phyloP scores from a whole-genome alignment of 345 rosid species.

The Acer campestre region DNA sequence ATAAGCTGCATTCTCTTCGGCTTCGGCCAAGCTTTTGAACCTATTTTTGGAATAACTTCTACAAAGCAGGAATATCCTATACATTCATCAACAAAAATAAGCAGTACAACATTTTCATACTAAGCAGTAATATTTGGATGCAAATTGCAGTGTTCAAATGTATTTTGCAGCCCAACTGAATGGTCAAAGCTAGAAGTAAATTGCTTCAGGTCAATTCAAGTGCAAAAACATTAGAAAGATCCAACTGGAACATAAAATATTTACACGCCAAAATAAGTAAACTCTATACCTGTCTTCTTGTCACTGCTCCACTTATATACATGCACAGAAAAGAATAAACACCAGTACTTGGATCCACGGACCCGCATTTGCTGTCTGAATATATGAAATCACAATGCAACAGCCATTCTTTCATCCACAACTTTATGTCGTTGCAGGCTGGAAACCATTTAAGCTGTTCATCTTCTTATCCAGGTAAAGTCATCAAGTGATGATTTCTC shows the following conservation, averaged over 20 bases:
- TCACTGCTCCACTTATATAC: constrained; percentile 4
- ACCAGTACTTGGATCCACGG: background rate
- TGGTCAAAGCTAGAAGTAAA: background rate
- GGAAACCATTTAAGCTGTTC: background rate
- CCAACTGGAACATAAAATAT: background rate
- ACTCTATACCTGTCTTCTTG: background rate
- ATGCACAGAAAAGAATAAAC: background rate
- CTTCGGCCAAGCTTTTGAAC: no score
- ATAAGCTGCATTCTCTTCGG: no score
- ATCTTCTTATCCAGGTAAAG: background rate
- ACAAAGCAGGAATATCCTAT: no score
- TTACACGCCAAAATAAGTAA: background rate
- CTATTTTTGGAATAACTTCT: no score
- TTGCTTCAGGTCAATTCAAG: background rate
- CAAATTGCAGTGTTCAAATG: no score
- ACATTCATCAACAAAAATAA: no score
- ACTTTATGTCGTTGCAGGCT: background rate
- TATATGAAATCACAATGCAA: background rate
- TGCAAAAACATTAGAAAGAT: background rate
- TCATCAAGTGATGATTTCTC: constrained; percentile 51
- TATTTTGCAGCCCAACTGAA: no score
- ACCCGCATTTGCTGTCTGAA: background rate
- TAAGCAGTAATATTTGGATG: no score
- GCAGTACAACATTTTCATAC: no score
- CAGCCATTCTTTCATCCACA: background rate